Base-by-base conservation (phyloP, 768 basidiomycete genomes). In the Termitomyces sp. region DNA sequence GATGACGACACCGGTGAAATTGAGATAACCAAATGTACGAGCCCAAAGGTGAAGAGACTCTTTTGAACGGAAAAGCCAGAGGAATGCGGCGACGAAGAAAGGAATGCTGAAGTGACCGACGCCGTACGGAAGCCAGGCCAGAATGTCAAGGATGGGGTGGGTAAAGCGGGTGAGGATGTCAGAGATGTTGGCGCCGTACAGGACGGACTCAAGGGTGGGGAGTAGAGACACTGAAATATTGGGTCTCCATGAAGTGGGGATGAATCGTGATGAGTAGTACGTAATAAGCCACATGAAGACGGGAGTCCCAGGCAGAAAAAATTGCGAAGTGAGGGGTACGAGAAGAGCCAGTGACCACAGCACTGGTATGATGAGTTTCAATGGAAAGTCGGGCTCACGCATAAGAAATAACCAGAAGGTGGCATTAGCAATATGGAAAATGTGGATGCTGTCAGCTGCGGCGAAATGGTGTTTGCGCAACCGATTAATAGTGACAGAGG, bases 71-170 rank as follows among this genome's bases (percentile, higher is more conserved):
- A 97, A 95, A 37, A 96, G 83, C 92, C 94, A 98, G 2, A 96
- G 69, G 65, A 92, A 79, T 34, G 87, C 80, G 29, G 91, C 93
- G 47, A 98, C 84, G 58, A 96, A 74, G 71, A 97, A 90, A 0
- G 97, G 97, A 57, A 90, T 69, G 43, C 78, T 78, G 72, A 96
- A 99, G 72, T 99, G 97, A 17, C 86, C 77, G 46, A 98, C 82
- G n/a, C 97, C 97, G 65, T 99, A 99, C 0, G 97, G 95, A 0
- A 98, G 68, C 97, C 96, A 98, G 0, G 96, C 95, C 42, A 97
- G 66, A 65, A 98, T 82, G 69, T 98, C 96, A 59, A 99, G 85
- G 42, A 92, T 63, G 16, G 95, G 91, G 67, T 96, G 92, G 10
- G 96, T 98, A 73, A 86, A 95, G 17, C 94, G 83, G 23, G 96